Percentiles rank a stretch among this genome's conserved stretches.
Evolutionary conservation across 2,329 filamentous ascomycete genomes (phyloP).

Genomic region (Xylaria sp.): DNA sequence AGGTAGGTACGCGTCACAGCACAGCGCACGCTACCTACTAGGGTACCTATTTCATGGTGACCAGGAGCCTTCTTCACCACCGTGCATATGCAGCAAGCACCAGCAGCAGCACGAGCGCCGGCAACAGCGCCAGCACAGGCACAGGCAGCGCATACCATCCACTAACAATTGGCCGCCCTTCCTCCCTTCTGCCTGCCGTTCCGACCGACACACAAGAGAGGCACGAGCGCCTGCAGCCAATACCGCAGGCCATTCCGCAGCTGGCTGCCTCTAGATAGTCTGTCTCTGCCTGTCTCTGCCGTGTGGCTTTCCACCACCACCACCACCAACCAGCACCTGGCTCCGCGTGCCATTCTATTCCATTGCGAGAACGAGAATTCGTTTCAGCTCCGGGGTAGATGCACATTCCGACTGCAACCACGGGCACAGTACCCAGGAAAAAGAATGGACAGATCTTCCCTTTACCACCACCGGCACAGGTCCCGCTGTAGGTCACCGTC

Average conservation of each 20-base stretch:
- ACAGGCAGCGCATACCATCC: background rate
- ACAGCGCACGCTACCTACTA: background rate
- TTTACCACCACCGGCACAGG: constrained; percentile 8
- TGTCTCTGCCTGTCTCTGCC: background rate
- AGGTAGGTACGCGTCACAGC: background rate
- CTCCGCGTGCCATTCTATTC: background rate
- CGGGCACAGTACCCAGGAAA: constrained; percentile 6
- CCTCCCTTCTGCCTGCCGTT: constrained; percentile 8
- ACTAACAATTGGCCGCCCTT: constrained; percentile 18
- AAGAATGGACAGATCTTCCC: constrained; percentile 4
- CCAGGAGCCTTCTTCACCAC: constrained; percentile 19
- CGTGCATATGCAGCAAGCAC: constrained; percentile 26
- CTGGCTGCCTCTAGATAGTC: no score
- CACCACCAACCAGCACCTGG: background rate
- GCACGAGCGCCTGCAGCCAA: constrained; percentile 33
- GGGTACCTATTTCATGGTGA: constrained; percentile 9
- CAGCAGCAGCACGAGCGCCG: background rate
- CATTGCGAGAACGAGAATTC: constrained; percentile 24
- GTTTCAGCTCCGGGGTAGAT: constrained; percentile 36
- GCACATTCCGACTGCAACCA: constrained; percentile 20
- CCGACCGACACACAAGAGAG: constrained; percentile 15
- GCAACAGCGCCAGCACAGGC: background rate
- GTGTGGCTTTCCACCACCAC: constrained; percentile 19
- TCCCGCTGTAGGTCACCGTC: constrained; percentile 20
- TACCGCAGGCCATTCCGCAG: background rate